Percentiles rank a stretch among this genome's conserved stretches.
These are phyloP conservation scores for Bondarzewia mesenterica DNA, from an alignment of 1,284 basidiomycete genomes.

Conservation along the genomic window DNA sequence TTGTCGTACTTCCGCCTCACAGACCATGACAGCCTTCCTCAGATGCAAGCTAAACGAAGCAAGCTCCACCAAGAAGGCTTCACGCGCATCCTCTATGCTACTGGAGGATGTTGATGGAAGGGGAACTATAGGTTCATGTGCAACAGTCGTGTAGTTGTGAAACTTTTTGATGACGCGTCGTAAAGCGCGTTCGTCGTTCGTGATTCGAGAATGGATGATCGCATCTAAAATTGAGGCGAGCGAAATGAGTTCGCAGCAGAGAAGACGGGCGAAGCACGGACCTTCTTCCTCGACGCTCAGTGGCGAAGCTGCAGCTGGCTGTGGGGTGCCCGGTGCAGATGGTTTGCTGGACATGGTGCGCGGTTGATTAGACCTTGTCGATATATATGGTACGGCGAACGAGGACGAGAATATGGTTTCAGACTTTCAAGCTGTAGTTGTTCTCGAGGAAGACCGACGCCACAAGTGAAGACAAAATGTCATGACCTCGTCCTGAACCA, in stretches of 20 bases:
- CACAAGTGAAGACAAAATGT: too few species aligned
- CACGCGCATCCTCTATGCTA: slow-evolving; percentile 60
- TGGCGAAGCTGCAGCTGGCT: slow-evolving; percentile 27
- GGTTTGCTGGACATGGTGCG: neutral
- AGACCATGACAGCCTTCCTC: slow-evolving; percentile 71
- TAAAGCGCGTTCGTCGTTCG: slow-evolving; percentile 52
- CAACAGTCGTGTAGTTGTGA: slow-evolving; percentile 56
- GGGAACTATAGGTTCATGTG: slow-evolving; percentile 40
- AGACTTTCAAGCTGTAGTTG: too few species aligned
- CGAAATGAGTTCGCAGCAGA: neutral
- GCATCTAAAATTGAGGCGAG: slow-evolving; percentile 38
- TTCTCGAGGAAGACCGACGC: too few species aligned
- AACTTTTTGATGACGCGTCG: slow-evolving; percentile 74
- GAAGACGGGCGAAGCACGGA: slow-evolving; percentile 16
- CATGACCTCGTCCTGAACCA: too few species aligned
- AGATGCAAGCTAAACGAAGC: slow-evolving; percentile 64
- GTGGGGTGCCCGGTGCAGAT: neutral
- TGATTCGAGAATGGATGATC: slow-evolving; percentile 69
- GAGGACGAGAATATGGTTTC: too few species aligned
- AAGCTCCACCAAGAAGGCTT: slow-evolving; percentile 69
- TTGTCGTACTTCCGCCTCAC: slow-evolving; percentile 73
- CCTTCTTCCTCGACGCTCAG: slow-evolving; percentile 65
- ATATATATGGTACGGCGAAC: too few species aligned
- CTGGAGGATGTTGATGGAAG: slow-evolving; percentile 23
- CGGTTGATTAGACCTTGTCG: too few species aligned